phyloP scores from a whole-genome alignment of 805 yeast genomes.

The Candida pini region DNA sequence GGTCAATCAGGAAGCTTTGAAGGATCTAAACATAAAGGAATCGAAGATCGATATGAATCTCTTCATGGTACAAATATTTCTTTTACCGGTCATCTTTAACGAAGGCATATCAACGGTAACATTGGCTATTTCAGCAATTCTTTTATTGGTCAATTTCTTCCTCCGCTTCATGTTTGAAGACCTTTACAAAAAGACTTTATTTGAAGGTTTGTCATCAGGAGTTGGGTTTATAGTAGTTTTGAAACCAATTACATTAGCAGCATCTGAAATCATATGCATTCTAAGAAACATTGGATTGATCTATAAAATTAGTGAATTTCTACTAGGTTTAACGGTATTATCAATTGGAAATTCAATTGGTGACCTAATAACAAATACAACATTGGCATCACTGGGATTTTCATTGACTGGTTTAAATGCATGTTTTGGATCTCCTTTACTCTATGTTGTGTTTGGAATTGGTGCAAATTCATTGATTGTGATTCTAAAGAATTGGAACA shows the following conservation, averaged over 20 bases:
- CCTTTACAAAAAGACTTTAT: constrained; percentile 9
- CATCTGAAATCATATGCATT: constrained; percentile 24
- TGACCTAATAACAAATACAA: constrained; percentile 45
- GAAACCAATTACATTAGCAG: constrained; percentile 24
- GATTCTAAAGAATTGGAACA: too few species aligned
- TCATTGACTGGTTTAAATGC: constrained; percentile 45
- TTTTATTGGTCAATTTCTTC: constrained; percentile 2
- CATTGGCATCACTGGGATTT: constrained; percentile 32
- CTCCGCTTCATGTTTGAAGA: background rate
- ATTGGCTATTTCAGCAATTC: constrained; percentile 1
- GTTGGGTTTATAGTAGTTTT: constrained; percentile 27
- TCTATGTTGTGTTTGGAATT: constrained; percentile 43
- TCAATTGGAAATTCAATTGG: constrained; percentile 48
- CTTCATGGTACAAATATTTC: constrained; percentile 26
- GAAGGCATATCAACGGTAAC: background rate
- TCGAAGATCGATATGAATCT: constrained; percentile 16
- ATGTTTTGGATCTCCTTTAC: constrained; percentile 49
- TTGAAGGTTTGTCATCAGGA: constrained; percentile 18
- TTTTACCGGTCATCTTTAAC: constrained; percentile 13
- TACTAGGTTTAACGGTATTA: constrained; percentile 43
- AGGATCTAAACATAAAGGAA: constrained; percentile 10
- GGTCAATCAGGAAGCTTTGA: background rate
- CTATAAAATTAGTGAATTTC: constrained; percentile 39
- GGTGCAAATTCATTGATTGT: constrained; percentile 41
- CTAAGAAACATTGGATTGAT: constrained; percentile 41